Base-by-base conservation (phyloP, 495 filamentous ascomycete genomes). In the Glonium stellatum region DNA sequence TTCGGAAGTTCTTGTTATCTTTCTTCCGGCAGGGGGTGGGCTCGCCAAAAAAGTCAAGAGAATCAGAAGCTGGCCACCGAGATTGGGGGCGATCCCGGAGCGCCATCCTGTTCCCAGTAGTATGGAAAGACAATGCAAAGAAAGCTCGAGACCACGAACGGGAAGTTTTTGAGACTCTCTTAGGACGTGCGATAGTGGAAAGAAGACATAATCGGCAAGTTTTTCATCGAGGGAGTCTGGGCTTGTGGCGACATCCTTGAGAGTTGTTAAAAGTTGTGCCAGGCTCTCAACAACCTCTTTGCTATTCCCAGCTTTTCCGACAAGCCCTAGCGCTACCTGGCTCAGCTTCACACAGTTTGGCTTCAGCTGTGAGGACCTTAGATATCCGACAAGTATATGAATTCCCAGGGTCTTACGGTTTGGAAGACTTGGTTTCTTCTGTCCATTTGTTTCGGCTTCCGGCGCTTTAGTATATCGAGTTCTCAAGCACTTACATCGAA, bases 161-260 rank as follows among this genome's bases (percentile, higher is more conserved):
- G 95, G 82, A 35, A 91, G 78, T 31, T 78, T 77, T 61, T 90
- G 82, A 53, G 85, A 85, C 53, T 84, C 79, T 57, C 88, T 85
- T 63, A 99, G 86, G 51, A 97, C 83, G 61, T 95, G 87, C 1
- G 88, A 89, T 0, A 99, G 75, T 0, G 93, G 93, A 65, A 96
- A 93, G 78, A 97, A 97, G 64, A 87, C 82, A 76, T 96, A 99
- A 71, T 97, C 90, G 8, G 91, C 93, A 25, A 97, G 75, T 71
- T 89, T 90, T 54, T 83, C 78, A 69, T 96, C 89, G 11, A 97
- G 75, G 0, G 78, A 74, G 18, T 75, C 72, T 36, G 80, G 75
- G 50, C 76, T 73, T 48, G 60, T 68, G 39, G 77, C 75, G 64
- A 87, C 76, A 36, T 75, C 69, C 5, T 78, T 71, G 23, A 95